Base-by-base conservation (phyloP, 2,329 filamentous ascomycete species). In the Pezicula rhizophila region DNA sequence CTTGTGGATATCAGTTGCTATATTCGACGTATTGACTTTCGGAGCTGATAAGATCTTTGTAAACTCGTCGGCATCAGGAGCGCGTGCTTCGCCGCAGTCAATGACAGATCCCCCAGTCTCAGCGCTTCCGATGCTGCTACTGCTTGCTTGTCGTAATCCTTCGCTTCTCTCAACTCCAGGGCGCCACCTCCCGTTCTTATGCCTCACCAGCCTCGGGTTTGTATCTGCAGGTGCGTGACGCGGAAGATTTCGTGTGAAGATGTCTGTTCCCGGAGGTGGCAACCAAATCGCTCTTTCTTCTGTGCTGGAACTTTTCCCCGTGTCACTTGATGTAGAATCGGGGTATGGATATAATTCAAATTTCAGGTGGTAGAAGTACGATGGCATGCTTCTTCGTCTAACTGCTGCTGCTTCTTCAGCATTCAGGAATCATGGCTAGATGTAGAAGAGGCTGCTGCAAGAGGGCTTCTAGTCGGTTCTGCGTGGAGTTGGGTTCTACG, bases 321-420 rank as follows among this genome's bases (percentile, higher is more conserved):
- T 31, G 28, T 10, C 28, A 14, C 43, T 50, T 48, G 15, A 35
- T 20, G 34, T 20, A 26, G 45, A 40, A 17, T 46, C 14, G 39
- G 41, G 20, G 64, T 42, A 55, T 41, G 60, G 51, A 63, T 84
- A 85, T 38, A 85, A 71, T 68, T 85, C 82, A 59, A 85, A 76
- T 57, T 78, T 82, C n/a, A 85, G 61, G 57, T 85, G 80, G 59
- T 84, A 85, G 55, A 78, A 79, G 63, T 82, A 83, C 26, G 75
- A 60, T 47, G 57, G 59, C 57, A 61, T 60, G 14, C 43, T 50
- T 49, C 48, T 44, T 46, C 37, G 28, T 31, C 28, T 37, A 38
- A 8, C 35, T 20, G 48, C n/a, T 40, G 35, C 10, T 15, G 28
- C 17, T n/a, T 41, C 20, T 23, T 35, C 8, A n/a, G 8, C 6